These are phyloP conservation scores for Ambrosiella xylebori DNA, from an alignment of 2,329 filamentous ascomycete genomes.

Conservation along the genomic window DNA sequence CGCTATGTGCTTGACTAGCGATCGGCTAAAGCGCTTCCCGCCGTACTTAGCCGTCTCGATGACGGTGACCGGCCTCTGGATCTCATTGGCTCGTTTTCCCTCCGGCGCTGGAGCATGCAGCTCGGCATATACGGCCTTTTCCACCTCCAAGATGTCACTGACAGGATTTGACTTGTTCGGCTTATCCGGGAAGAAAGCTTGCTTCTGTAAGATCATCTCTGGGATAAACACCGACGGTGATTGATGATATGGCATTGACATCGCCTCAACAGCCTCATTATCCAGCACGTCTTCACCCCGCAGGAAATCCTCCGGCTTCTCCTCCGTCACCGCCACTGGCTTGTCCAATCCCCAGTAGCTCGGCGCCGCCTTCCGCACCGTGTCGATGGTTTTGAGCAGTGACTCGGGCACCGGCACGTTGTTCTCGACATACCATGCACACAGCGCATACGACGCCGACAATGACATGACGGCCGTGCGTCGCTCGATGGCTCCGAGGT, in stretches of 20 bases:
- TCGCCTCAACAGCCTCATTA: slow-evolving; percentile 10
- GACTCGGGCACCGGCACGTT: neutral
- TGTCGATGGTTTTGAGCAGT: slow-evolving; percentile 4
- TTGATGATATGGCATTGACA: slow-evolving; percentile 10
- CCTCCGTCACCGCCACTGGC: slow-evolving; percentile 6
- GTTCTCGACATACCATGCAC: slow-evolving; percentile 9
- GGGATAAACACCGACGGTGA: slow-evolving; percentile 19
- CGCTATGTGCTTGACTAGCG: slow-evolving; percentile 46
- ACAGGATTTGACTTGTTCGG: slow-evolving; percentile 8
- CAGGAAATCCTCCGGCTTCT: slow-evolving; percentile 7
- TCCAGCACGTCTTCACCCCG: slow-evolving; percentile 8
- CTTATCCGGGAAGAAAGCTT: slow-evolving; percentile 13
- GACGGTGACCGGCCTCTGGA: slow-evolving; percentile 24
- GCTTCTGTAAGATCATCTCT: slow-evolving; percentile 14
- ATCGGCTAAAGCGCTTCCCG: slow-evolving; percentile 23
- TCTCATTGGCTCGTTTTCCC: slow-evolving; percentile 3
- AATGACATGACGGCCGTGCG: slow-evolving; percentile 9
- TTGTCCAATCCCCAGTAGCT: slow-evolving; percentile 7
- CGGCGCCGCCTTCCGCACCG: slow-evolving; percentile 9
- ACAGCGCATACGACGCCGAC: slow-evolving; percentile 6
- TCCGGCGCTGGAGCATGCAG: slow-evolving; percentile 11
- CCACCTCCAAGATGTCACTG: slow-evolving; percentile 12
- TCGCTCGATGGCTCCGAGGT: slow-evolving; percentile 10
- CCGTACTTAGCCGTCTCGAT: slow-evolving; percentile 24
- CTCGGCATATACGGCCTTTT: slow-evolving; percentile 13